Conservation (phyloP, 108 stramenopile genomes). For the Skeletonema marinoi region DNA sequence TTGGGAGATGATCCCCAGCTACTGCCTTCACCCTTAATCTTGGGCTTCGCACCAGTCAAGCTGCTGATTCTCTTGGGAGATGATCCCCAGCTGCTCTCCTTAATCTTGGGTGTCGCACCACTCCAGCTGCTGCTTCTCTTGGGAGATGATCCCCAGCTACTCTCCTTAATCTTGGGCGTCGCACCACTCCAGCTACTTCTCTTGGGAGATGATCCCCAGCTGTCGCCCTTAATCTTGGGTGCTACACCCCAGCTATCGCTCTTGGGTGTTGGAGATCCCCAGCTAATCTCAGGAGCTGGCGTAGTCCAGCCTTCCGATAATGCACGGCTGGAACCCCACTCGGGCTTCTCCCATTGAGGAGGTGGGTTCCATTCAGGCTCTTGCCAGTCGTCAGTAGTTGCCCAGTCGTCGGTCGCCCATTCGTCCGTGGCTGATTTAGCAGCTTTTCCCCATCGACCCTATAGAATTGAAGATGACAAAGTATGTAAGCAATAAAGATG, state of each 20-base stretch:
- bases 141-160: too few relatives aligned
- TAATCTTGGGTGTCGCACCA: too few relatives aligned
- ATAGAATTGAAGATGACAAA: background rate
- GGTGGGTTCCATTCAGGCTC: background rate
- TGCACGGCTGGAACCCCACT: background rate
- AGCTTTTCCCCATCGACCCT: background rate
- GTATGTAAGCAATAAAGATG: background rate
- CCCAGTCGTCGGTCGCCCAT: background rate
- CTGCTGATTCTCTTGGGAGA: too few relatives aligned
- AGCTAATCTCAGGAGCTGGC: background rate
- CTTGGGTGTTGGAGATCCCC: background rate
- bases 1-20: too few relatives aligned
- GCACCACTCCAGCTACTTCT: background rate
- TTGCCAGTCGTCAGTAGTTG: background rate
- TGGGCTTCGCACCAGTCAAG: too few relatives aligned
- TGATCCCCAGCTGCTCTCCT: too few relatives aligned
- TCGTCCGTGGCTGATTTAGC: background rate
- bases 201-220: background rate
- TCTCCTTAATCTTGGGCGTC: too few relatives aligned
- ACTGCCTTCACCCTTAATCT: too few relatives aligned
- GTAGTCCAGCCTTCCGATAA: background rate
- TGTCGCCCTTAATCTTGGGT: too few relatives aligned
- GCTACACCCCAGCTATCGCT: background rate
- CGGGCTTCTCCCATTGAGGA: background rate
- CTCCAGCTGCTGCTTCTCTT: too few relatives aligned